These are phyloP conservation scores for Fusarium coicis DNA, from an alignment of 2,329 filamentous ascomycete genomes.

Conservation along the genomic window DNA sequence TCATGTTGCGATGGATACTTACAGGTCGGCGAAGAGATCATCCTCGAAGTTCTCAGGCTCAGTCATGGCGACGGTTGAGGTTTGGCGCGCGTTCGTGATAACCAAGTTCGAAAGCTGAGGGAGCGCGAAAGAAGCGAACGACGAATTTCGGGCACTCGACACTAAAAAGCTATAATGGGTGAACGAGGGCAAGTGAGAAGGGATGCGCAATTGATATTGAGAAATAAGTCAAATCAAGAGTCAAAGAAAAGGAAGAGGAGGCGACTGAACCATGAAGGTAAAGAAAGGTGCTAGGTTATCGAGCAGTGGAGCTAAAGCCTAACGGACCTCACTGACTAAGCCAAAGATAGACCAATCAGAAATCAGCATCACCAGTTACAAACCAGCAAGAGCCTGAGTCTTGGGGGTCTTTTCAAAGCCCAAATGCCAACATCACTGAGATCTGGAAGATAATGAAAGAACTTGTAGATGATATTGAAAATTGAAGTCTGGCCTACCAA, in stretches of 20 bases:
- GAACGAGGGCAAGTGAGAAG: not conserved
- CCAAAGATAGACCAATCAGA: conserved; percentile 15
- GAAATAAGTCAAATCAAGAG: conserved; percentile 9
- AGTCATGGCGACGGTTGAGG: conserved; percentile 66
- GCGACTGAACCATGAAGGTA: conserved; percentile 29
- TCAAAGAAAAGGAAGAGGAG: conserved; percentile 23
- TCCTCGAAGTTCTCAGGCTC: conserved; percentile 88
- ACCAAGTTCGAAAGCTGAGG: conserved; percentile 3
- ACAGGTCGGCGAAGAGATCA: conserved; percentile 96
- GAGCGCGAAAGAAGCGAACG: conserved; percentile 11
- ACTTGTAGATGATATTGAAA: not conserved
- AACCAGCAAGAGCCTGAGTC: not conserved
- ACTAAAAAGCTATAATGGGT: not conserved
- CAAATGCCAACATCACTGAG: not conserved
- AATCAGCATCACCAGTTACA: conserved; percentile 1
- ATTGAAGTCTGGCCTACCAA: not conserved
- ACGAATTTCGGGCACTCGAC: not conserved
- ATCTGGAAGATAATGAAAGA: not conserved
- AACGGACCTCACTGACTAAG: conserved; percentile 38
- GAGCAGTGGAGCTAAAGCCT: conserved; percentile 29
- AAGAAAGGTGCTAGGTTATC: conserved; percentile 24
- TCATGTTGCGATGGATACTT: conserved; percentile 52
- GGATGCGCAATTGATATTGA: conserved; percentile 1
- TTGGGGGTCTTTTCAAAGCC: not conserved
- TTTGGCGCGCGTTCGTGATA: conserved; percentile 16